Percentiles rank a stretch among this genome's conserved stretches.
Conservation (phyloP, 805 yeast species). For the Starmerella roubikii region DNA sequence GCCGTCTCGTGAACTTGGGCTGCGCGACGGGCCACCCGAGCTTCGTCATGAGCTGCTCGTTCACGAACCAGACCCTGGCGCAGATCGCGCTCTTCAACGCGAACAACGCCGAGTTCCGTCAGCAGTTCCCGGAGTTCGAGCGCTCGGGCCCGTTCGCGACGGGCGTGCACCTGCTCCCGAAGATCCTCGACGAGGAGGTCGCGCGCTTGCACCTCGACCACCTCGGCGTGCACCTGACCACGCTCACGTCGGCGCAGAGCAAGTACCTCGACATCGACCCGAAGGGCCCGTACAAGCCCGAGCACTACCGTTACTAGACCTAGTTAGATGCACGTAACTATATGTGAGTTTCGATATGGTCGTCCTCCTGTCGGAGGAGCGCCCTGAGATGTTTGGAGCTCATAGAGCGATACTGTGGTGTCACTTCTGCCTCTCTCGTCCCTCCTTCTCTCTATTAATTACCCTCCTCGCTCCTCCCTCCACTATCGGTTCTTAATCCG, state of each 20-base stretch:
- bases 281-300: constrained; percentile 97
- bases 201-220: constrained; percentile 93
- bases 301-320: constrained; percentile 96
- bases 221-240: constrained; percentile 78
- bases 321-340: too few relatives aligned
- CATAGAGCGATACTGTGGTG: too few relatives aligned
- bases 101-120: constrained; percentile 64
- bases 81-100: constrained; percentile 96
- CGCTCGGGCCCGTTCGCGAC: constrained; percentile 80
- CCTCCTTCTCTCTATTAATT: too few relatives aligned
- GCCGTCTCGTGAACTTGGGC: constrained; percentile 98
- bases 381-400: too few relatives aligned
- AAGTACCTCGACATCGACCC: constrained; percentile 85
- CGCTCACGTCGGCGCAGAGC: constrained; percentile 66
- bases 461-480: too few relatives aligned
- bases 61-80: constrained; percentile 98
- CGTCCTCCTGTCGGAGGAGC: too few relatives aligned
- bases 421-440: too few relatives aligned
- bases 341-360: too few relatives aligned
- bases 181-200: constrained; percentile 95
- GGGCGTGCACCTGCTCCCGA: constrained; percentile 94
- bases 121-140: constrained; percentile 74
- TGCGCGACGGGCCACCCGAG: constrained; percentile 99
- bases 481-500: too few relatives aligned
- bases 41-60: constrained; percentile 97